Evolutionary conservation across 2,329 filamentous ascomycete species (phyloP).

Genomic region (Paraconiothyrium sp.): DNA sequence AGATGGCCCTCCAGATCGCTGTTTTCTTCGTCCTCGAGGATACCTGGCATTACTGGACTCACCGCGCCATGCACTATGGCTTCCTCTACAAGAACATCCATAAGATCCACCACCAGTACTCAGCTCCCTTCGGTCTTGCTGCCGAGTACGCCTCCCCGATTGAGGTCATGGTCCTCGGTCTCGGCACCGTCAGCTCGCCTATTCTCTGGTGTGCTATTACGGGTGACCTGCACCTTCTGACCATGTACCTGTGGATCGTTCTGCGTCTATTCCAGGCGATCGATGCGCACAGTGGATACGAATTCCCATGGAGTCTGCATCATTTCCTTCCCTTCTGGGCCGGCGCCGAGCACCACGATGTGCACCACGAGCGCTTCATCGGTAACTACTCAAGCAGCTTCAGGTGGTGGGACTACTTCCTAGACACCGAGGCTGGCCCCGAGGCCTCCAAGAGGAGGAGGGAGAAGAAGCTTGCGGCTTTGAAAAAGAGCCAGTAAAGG

Average conservation of each 20-base stretch:
- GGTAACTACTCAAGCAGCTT: slow-evolving; percentile 98
- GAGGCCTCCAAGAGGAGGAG: slow-evolving; percentile 86
- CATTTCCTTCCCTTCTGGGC: slow-evolving; percentile 98
- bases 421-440: slow-evolving; percentile 92
- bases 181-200: slow-evolving; percentile 84
- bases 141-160: slow-evolving; percentile 98
- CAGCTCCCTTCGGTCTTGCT: slow-evolving; percentile 93
- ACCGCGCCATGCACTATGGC: slow-evolving; percentile 92
- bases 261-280: slow-evolving; percentile 96
- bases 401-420: slow-evolving; percentile 96
- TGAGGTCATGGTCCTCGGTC: slow-evolving; percentile 92
- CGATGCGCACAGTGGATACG: slow-evolving; percentile 96
- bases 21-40: slow-evolving; percentile 97
- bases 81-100: slow-evolving; percentile 96
- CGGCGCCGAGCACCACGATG: slow-evolving; percentile 93
- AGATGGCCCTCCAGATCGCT: slow-evolving; percentile 89
- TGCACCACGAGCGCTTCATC: slow-evolving; percentile 98
- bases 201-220: slow-evolving; percentile 86
- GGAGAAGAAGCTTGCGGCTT: slow-evolving; percentile 75
- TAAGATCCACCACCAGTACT: slow-evolving; percentile 99
- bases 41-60: slow-evolving; percentile 97
- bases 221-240: slow-evolving; percentile 89
- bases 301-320: slow-evolving; percentile 96
- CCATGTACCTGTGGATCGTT: slow-evolving; percentile 97
- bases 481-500: slow-evolving; percentile 67